Percentiles rank a stretch among this genome's conserved stretches.
Conservation (phyloP, 192 early-diverging fungal species). For the Backusella luteola region DNA sequence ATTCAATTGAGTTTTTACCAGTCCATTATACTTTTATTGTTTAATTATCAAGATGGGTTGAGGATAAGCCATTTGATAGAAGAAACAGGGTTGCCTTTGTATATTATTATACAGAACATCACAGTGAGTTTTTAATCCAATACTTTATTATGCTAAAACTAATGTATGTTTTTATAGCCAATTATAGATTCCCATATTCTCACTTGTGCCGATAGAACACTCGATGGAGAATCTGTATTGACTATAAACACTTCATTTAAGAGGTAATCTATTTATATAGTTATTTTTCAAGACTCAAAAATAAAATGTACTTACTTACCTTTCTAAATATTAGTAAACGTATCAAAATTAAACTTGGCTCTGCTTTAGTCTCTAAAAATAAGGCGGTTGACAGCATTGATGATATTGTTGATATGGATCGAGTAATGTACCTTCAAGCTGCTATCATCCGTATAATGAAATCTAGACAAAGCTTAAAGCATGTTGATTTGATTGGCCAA, state of each 20-base stretch:
- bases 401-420: background rate
- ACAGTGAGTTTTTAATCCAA: background rate
- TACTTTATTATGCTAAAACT: background rate
- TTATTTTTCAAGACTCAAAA: background rate
- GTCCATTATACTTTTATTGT: background rate
- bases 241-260: background rate
- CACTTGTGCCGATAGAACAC: background rate
- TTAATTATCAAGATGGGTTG: background rate
- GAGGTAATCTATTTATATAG: background rate
- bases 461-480: background rate
- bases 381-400: background rate
- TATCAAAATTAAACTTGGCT: background rate
- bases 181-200: background rate
- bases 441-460: background rate
- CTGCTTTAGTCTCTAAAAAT: background rate
- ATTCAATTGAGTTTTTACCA: background rate
- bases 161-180: background rate
- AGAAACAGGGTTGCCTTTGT: background rate
- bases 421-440: constrained; percentile 1
- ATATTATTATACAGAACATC: background rate
- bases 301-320: background rate
- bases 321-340: background rate
- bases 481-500: background rate
- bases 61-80: background rate
- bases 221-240: background rate